A percentile compares a stretch with the other conserved stretches of the same genome.
Conservation (phyloP, 192 early-diverging fungal species). For the Phlyctochytrium bullatum region DNA sequence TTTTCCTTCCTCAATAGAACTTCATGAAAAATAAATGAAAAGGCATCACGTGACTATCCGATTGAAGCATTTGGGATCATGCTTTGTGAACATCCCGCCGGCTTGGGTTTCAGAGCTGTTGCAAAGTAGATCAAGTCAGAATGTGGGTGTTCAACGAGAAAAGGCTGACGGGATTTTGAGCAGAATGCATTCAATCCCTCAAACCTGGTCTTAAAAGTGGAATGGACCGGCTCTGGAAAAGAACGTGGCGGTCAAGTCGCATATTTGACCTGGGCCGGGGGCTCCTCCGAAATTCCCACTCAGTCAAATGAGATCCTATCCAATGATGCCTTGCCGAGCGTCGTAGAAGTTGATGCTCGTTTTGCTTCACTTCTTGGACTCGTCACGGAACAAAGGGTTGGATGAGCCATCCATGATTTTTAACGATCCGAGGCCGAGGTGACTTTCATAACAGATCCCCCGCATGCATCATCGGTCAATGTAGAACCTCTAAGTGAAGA, state of each 20-base stretch:
- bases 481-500: constrained; percentile 45
- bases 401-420: neutral
- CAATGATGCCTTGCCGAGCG: too few relatives aligned
- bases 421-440: constrained; percentile 16
- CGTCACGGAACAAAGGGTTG: constrained; percentile 22
- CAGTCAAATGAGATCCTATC: too few relatives aligned
- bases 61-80: constrained; percentile 43
- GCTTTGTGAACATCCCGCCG: constrained; percentile 72
- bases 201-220: constrained; percentile 9
- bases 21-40: too few relatives aligned
- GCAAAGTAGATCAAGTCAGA: constrained; percentile 48
- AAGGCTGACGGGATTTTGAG: neutral
- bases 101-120: constrained; percentile 72
- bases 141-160: neutral
- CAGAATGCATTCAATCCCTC: neutral
- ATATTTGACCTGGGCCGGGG: constrained; percentile 4
- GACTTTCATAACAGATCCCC: too few relatives aligned
- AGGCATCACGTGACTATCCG: too few relatives aligned
- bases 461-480: constrained; percentile 31
- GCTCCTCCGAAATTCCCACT: constrained; percentile 3
- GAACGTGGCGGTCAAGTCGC: constrained; percentile 11
- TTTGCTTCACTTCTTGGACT: constrained; percentile 24
- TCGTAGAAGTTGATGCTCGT: constrained; percentile 26
- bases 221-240: constrained; percentile 10
- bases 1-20: too few relatives aligned